Evolutionary conservation across 257 asterid species (phyloP).

Genomic region (Solanum tacnaense): DNA sequence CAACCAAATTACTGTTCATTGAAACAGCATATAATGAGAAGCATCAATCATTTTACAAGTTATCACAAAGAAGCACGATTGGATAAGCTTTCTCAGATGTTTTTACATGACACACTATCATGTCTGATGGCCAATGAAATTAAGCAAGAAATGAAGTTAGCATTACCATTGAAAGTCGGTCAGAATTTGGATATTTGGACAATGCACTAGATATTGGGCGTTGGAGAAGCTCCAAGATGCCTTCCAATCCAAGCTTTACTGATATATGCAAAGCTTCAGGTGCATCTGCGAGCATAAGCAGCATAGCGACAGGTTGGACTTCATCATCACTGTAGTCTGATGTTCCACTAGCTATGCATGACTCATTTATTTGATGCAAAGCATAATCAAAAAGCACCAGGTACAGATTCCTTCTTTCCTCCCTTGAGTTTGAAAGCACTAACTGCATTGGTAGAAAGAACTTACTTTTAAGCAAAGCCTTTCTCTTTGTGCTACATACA

Average conservation of each 20-base stretch:
- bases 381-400: conserved; percentile 94
- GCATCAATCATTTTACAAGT: not conserved
- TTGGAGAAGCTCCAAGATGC: conserved; percentile 72
- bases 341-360: conserved; percentile 62
- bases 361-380: conserved; percentile 80
- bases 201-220: conserved; percentile 75
- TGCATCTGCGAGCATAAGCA: conserved; percentile 94
- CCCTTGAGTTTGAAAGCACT: conserved; percentile 83
- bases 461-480: not conserved
- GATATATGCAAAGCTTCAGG: conserved; percentile 93
- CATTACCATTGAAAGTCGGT: conserved; percentile 73
- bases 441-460: conserved; percentile 40
- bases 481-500: not conserved
- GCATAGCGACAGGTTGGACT: conserved; percentile 85
- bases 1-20: not conserved
- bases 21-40: not conserved
- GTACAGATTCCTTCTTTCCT: conserved; percentile 81
- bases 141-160: conserved; percentile 4
- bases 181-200: conserved; percentile 82
- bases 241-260: conserved; percentile 91
- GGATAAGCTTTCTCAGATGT: not conserved
- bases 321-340: conserved; percentile 93
- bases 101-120: not conserved
- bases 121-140: not conserved
- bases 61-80: not conserved